Conservation (phyloP, 768 basidiomycete genomes). For the Trametes cubensis region DNA sequence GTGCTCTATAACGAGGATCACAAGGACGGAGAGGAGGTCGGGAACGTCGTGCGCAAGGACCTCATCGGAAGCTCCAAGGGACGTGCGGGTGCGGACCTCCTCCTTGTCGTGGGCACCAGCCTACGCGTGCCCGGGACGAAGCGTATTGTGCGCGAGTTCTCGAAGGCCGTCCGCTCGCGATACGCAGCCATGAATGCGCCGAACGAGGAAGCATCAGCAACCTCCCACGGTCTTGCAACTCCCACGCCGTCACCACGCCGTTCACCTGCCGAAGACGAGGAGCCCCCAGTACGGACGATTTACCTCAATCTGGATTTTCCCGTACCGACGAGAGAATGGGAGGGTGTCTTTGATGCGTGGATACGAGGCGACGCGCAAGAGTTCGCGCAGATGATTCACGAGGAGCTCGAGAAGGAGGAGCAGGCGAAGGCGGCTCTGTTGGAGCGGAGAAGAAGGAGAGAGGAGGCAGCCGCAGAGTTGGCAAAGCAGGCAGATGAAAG, state of each 20-base stretch:
- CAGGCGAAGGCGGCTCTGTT: constrained; percentile 54
- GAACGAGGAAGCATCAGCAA: constrained; percentile 35
- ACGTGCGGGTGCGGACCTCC: constrained; percentile 73
- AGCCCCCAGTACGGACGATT: constrained; percentile 62
- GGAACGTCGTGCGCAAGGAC: constrained; percentile 80
- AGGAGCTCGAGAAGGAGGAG: constrained; percentile 59
- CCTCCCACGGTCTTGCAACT: constrained; percentile 36
- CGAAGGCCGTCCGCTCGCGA: constrained; percentile 70
- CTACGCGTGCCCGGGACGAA: constrained; percentile 90
- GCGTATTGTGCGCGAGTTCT: constrained; percentile 86
- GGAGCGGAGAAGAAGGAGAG: constrained; percentile 60
- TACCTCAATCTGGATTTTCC: constrained; percentile 90
- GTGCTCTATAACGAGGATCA: constrained; percentile 91
- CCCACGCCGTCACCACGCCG: constrained; percentile 54
- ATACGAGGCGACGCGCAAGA: constrained; percentile 84
- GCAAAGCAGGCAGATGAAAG: constrained; percentile 23
- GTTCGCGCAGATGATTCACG: constrained; percentile 65
- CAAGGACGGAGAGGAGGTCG: constrained; percentile 84
- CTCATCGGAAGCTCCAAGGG: constrained; percentile 66
- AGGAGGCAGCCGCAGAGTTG: constrained; percentile 43
- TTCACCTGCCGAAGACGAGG: constrained; percentile 46
- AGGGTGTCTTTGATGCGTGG: constrained; percentile 89
- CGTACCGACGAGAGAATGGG: constrained; percentile 83
- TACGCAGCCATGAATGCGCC: constrained; percentile 36
- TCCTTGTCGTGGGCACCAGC: constrained; percentile 90